Evolutionary conservation across 2,329 filamentous ascomycete genomes (phyloP), one percentile per base, ranked within the genome.

Genomic region (Cryphonectria naterciae): DNA sequence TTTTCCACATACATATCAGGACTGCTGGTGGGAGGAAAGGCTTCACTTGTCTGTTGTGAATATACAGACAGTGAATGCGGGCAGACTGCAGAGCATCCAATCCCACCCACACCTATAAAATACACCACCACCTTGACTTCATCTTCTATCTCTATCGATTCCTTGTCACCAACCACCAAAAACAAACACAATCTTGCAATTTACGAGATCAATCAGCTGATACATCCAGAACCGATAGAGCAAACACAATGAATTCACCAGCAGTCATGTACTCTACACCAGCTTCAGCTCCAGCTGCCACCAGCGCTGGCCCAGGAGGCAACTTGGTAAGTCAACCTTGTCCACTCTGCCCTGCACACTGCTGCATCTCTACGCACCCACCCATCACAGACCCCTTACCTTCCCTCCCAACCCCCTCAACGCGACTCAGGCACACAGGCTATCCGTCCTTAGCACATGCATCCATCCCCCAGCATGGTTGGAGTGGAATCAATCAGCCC

Each of bases 221-320:
- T 37, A 43, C 25, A 28, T 56, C 39, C 41, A 13, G 39, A 32
- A 28, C 52, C 41, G 56, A 66, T 68, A 78, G 75, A 70, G 73
- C 76, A 52, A 66, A 32, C 37, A 41, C 70, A 28, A 73, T 63
- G 13, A 77, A 76, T 67, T 73, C 76, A 41, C 77, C 76, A 17
- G 58, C 71, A 32, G 41, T 46, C 5, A 72, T 71, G 69, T 71
- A 72, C 46, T 72, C 71, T 13, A 67, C 41, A 35, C 73, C 77
- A 15, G 73, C 76, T 37, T 78, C 79, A 25, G 83, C 83, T 41
- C 82, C 80, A 41, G 81, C 83, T 37, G 81, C 81, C 43, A 83
- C 81, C 15, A 81, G 80, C 67, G 79, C 79, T 68, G 80, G 77
- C 37, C 74, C 75, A 13, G 75, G 74, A 49, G 80, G 80, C 35